These are phyloP conservation scores for Elaeagnus macrophylla DNA, from an alignment of 306 rosid species.

Conservation along the genomic window DNA sequence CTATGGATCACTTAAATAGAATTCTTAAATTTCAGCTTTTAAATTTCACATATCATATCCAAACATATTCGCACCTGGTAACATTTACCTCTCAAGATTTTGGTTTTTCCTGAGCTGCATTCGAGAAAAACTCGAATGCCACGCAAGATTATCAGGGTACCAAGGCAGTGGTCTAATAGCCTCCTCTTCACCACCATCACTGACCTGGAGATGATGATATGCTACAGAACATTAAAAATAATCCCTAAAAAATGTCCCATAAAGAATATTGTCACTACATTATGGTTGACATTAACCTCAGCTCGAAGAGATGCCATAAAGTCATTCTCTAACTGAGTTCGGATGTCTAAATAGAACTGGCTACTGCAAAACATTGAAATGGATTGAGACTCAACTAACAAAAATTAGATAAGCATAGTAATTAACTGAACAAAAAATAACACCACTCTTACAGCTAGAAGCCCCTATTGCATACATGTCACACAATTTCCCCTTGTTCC, in stretches of 20 bases:
- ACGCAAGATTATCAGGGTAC: conserved; percentile 91
- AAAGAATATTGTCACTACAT: background rate
- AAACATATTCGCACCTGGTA: conserved; percentile 7
- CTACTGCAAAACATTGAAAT: conserved; percentile 48
- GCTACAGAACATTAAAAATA: background rate
- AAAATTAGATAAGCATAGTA: conserved; percentile 1
- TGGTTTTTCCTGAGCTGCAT: conserved; percentile 97
- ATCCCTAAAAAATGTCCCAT: background rate
- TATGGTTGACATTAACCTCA: conserved; percentile 35
- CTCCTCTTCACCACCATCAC: conserved; percentile 55
- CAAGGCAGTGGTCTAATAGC: conserved; percentile 86
- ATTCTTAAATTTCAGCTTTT: no score
- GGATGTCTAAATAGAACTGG: conserved; percentile 70
- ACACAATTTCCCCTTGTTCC: no score
- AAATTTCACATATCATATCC: background rate
- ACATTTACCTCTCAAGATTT: conserved; percentile 72
- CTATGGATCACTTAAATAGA: no score
- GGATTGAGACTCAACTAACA: conserved; percentile 10
- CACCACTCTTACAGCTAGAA: background rate
- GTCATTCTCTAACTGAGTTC: conserved; percentile 67
- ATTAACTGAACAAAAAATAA: background rate
- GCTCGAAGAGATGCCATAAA: conserved; percentile 63
- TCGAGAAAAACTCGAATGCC: conserved; percentile 93
- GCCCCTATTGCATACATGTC: no score
- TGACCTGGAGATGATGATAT: conserved; percentile 34